Evolutionary conservation across 2,329 filamentous ascomycete genomes (phyloP), one percentile per base, ranked within the genome.

Genomic region (Daldinia sp.): DNA sequence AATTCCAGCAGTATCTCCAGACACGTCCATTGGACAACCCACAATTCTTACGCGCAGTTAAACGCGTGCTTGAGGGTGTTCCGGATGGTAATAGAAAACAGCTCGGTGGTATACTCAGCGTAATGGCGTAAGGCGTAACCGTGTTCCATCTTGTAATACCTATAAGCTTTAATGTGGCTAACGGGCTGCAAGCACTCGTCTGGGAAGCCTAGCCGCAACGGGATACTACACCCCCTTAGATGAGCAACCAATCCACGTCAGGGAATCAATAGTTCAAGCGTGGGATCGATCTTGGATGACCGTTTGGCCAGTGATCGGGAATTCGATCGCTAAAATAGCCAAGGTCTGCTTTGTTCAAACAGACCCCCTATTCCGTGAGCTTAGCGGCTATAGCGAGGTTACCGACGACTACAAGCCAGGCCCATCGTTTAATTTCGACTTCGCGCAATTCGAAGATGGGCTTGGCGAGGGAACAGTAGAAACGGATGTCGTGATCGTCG

Each of bases 401-500:
- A 86, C 87, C 1, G 68, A 73, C 1, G 75, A 80, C 64, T 86
- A 84, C 79, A 78, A 78, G 47, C 78, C 83, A 0, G 83, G 80
- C 2, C 77, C 81, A 34, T 80, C 80, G 3, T 86, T 83, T 61
- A 78, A 84, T 32, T 91, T 85, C 72, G 74, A 81, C 0, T 92
- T 92, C 69, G 72, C 90, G 45, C 87, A 91, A 71, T 80, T 90
- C 67, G 75, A 73, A 2, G 74, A 72, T 4, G 66, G 69, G n/a
- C 67, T 72, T 3, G 65, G 81, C 3, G 80, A 86, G 0, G 86
- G 88, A 65, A 82, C 83, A 2, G 79, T 96, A 35, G 87, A 93
- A 55, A 90, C 91, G 0, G 94, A 97, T 75, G 87, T 96, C 0
- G 87, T 96, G 37, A 88, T 97, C 60, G 84, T 97, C 17, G 94